A percentile compares a stretch with the other conserved stretches of the same genome.
Conservation (phyloP, 2,329 filamentous ascomycete genomes). For the Calonectria fujianensis region DNA sequence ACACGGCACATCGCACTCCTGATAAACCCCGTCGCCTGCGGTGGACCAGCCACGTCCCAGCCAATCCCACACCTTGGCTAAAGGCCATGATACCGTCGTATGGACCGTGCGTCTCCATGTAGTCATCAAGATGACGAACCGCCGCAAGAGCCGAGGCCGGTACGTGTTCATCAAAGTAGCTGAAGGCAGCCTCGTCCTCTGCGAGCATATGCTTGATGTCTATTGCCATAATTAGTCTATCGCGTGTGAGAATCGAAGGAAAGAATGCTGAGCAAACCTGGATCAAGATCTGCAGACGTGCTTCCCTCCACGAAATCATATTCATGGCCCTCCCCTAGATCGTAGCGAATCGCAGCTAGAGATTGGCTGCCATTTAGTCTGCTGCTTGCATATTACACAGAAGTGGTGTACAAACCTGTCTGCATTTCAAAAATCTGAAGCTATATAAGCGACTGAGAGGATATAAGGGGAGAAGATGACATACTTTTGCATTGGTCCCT, state of each 20-base stretch:
- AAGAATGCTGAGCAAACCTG: neutral
- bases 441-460: neutral
- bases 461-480: neutral
- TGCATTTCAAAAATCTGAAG: constrained; percentile 25
- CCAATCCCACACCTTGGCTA: constrained; percentile 13
- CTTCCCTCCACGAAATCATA: constrained; percentile 26
- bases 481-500: constrained; percentile 19
- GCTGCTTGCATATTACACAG: neutral
- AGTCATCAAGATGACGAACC: constrained; percentile 8
- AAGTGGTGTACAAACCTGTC: neutral
- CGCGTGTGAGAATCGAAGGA: too few species aligned
- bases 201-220: constrained; percentile 21
- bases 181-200: constrained; percentile 9
- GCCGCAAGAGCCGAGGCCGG: constrained; percentile 9
- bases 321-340: constrained; percentile 4
- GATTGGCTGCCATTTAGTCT: neutral
- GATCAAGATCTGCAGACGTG: constrained; percentile 18
- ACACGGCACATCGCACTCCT: constrained; percentile 17
- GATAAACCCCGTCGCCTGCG: neutral
- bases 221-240: neutral
- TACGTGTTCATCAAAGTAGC: constrained; percentile 16
- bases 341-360: constrained; percentile 11
- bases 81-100: constrained; percentile 22
- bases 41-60: constrained; percentile 20
- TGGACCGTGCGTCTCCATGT: constrained; percentile 10